Evolutionary conservation across 2,329 filamentous ascomycete genomes (phyloP).

Genomic region (Geosmithia putterillii): DNA sequence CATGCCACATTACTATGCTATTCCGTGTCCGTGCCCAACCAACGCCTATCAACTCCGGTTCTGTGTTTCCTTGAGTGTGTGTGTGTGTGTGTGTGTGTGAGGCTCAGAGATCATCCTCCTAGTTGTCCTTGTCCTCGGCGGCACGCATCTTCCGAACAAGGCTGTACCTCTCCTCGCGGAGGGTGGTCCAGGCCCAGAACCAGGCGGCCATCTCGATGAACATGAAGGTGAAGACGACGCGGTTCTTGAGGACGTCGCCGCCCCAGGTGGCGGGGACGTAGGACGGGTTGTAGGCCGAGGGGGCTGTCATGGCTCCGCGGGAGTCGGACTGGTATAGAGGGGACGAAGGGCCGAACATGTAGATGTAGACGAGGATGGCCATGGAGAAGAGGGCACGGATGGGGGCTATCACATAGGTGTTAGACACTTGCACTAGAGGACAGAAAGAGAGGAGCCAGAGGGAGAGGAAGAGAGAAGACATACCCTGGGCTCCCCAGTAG

Average conservation of each 20-base stretch:
- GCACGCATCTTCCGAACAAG: conserved; percentile 25
- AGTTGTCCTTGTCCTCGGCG: conserved; percentile 4
- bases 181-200: conserved; percentile 73
- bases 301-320: conserved; percentile 19
- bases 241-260: conserved; percentile 65
- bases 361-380: conserved; percentile 49
- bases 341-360: conserved; percentile 41
- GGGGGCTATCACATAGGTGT: conserved; percentile 30
- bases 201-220: conserved; percentile 76
- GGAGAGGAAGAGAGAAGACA: conserved; percentile 31
- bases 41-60: no score
- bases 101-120: no score
- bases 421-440: conserved; percentile 1
- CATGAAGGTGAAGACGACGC: conserved; percentile 71
- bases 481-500: conserved; percentile 56
- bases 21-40: no score
- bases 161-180: conserved; percentile 50
- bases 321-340: conserved; percentile 27
- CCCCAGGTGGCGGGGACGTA: conserved; percentile 32
- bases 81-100: no score
- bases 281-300: conserved; percentile 17
- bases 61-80: no score
- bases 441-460: neutral
- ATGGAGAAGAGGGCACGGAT: conserved; percentile 55
- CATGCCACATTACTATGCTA: neutral